Base-by-base conservation (phyloP, 2,329 filamentous ascomycete species). In the Septoria linicola region DNA sequence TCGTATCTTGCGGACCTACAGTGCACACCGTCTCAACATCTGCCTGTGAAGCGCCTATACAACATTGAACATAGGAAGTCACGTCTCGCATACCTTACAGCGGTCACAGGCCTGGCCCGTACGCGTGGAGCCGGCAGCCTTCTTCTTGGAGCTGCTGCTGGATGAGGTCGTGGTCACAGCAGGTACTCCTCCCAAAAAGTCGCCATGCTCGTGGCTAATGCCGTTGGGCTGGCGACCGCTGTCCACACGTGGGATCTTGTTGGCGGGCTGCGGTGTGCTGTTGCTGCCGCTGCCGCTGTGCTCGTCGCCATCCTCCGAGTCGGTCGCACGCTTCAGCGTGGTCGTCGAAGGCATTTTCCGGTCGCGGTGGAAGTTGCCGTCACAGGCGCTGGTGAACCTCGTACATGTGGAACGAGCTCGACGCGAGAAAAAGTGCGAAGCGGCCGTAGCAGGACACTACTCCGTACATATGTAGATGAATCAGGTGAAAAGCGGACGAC, bases 101-200 rank as follows among this genome's bases (percentile, higher is more conserved):
- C 89, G 80, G 71, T 95, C 89, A 76, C 89, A 95, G 25, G 89
- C 89, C 72, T 95, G 89, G 8, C 89, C 89, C 0, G 89, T 95
- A 51, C 82, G 74, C 56, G 77, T 78, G 47, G 78, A 80, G 50
- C 73, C 70, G 47, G 81, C 70, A 61, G 76, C 76, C 69, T 80
- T 79, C 40, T 63, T 58, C 51, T 58, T 58, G 45, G 48, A n/a
- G n/a, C n/a, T n/a, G n/a, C n/a, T n/a, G n/a, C n/a, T n/a, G n/a
- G n/a, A n/a, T n/a, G 17, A 20, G 20, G 36, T 21, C 16, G 46
- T 46, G 46, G 48, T 50, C 53, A 39, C 36, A 6, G 36, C n/a
- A n/a, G n/a, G n/a, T n/a, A n/a, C n/a, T n/a, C n/a, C n/a, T n/a
- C n/a, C n/a, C n/a, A n/a, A n/a, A n/a, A n/a, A n/a, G 36, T 11